These are phyloP conservation scores for Pseudocercospora fijiensis DNA, from an alignment of 2,329 filamentous ascomycete genomes.

Conservation along the genomic window DNA sequence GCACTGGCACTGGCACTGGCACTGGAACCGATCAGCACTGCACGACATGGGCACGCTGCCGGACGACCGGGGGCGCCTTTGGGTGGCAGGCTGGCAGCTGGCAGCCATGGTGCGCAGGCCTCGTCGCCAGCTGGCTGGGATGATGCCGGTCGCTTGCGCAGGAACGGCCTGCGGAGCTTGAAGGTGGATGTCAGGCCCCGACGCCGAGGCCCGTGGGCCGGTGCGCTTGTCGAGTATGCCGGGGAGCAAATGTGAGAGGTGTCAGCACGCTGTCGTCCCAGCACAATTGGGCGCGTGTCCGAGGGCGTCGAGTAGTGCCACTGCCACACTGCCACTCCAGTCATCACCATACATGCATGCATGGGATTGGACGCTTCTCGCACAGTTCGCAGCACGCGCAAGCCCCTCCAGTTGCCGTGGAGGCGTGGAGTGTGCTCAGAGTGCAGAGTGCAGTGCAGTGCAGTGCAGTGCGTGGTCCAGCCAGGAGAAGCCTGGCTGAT, in stretches of 20 bases:
- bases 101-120: slow-evolving; percentile 13
- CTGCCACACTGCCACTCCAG: too few relatives aligned
- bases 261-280: slow-evolving; percentile 5
- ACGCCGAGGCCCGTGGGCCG: too few relatives aligned
- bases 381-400: slow-evolving; percentile 5
- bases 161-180: slow-evolving; percentile 23
- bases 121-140: slow-evolving; percentile 14
- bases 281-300: slow-evolving; percentile 19
- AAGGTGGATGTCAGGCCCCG: slow-evolving; percentile 13
- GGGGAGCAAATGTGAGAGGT: background rate
- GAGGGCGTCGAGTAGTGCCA: slow-evolving; percentile 8
- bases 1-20: slow-evolving; percentile 15
- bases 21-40: slow-evolving; percentile 26
- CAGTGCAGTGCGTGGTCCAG: slow-evolving; percentile 8
- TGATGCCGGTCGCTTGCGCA: slow-evolving; percentile 19
- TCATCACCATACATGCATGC: too few relatives aligned
- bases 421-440: too few relatives aligned
- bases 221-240: slow-evolving; percentile 1
- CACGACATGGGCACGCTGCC: slow-evolving; percentile 15
- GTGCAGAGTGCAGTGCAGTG: too few relatives aligned
- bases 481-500: slow-evolving; percentile 10
- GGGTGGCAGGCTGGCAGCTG: too few relatives aligned
- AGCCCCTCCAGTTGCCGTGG: background rate
- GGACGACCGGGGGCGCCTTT: slow-evolving; percentile 18
- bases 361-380: background rate